A percentile compares a stretch with the other conserved stretches of the same genome.
phyloP scores from a whole-genome alignment of 2,329 filamentous ascomycete genomes.

The Beauveria sp. region DNA sequence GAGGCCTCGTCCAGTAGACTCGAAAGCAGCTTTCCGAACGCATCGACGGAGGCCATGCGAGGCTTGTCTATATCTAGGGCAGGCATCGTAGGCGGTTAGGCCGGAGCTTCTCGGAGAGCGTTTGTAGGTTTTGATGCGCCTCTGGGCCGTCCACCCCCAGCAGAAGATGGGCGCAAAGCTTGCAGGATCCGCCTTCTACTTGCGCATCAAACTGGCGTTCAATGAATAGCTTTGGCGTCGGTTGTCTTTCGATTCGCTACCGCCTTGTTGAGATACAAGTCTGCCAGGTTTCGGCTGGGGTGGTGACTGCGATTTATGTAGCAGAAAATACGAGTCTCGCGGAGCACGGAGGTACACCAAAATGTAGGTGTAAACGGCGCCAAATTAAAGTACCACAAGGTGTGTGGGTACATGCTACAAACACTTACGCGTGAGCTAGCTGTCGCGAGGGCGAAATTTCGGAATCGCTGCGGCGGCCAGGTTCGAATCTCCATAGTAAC shows the following conservation, averaged over 20 bases:
- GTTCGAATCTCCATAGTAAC: slow-evolving; percentile 13
- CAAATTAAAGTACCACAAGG: neutral
- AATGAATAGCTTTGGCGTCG: no score
- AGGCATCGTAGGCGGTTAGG: slow-evolving; percentile 35
- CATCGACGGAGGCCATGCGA: slow-evolving; percentile 44
- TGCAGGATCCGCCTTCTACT: neutral
- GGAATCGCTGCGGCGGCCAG: slow-evolving; percentile 10
- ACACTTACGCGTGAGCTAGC: slow-evolving; percentile 4
- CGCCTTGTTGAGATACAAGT: neutral
- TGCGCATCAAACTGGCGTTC: neutral
- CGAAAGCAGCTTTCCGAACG: slow-evolving; percentile 46
- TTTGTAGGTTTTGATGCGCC: neutral
- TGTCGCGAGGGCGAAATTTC: slow-evolving; percentile 30
- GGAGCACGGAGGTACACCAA: neutral
- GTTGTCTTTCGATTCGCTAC: neutral
- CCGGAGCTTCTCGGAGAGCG: neutral
- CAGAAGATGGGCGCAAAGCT: neutral
- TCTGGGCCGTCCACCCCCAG: neutral
- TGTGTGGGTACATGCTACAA: neutral
- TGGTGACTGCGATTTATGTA: neutral
- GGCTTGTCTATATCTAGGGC: slow-evolving; percentile 37
- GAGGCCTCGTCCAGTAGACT: slow-evolving; percentile 53
- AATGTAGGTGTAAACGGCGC: neutral
- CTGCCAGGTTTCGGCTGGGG: neutral
- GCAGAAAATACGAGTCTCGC: neutral